Conservation (phyloP, 441 rosid genomes). For the Brassica hybrid region DNA sequence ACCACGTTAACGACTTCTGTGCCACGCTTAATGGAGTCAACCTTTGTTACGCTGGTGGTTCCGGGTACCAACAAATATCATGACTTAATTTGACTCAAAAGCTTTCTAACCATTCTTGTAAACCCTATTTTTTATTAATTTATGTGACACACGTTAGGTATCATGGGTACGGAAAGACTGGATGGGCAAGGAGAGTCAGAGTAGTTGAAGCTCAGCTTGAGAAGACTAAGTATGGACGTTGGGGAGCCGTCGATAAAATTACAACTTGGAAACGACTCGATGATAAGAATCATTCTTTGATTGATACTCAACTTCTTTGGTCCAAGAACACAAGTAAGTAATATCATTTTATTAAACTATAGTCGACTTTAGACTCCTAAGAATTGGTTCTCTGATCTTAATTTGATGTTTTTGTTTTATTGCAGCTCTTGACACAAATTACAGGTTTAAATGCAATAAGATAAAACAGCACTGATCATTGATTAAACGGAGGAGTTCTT, state of each 20-base stretch:
- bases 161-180: constrained; percentile 87
- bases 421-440: constrained; percentile 21
- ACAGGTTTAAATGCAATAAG: constrained; percentile 3
- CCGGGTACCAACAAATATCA: background rate
- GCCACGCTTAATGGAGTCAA: constrained; percentile 63
- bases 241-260: constrained; percentile 78
- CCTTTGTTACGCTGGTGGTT: background rate
- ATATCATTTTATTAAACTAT: constrained; percentile 28
- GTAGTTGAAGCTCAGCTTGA: constrained; percentile 70
- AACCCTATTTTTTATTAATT: background rate
- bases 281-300: constrained; percentile 60
- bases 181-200: constrained; percentile 73
- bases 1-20: constrained; percentile 59
- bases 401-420: background rate
- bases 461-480: constrained; percentile 30
- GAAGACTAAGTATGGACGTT: constrained; percentile 53
- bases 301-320: constrained; percentile 79
- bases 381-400: constrained; percentile 2
- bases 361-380: constrained; percentile 20
- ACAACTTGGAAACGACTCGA: constrained; percentile 91
- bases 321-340: constrained; percentile 50
- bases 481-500: background rate
- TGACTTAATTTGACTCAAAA: background rate
- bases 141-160: constrained; percentile 47
- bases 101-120: background rate